Evolutionary conservation across 495 filamentous ascomycete species (phyloP), one percentile per base, ranked within the genome.

Genomic region (Stereocaulon alpinum): DNA sequence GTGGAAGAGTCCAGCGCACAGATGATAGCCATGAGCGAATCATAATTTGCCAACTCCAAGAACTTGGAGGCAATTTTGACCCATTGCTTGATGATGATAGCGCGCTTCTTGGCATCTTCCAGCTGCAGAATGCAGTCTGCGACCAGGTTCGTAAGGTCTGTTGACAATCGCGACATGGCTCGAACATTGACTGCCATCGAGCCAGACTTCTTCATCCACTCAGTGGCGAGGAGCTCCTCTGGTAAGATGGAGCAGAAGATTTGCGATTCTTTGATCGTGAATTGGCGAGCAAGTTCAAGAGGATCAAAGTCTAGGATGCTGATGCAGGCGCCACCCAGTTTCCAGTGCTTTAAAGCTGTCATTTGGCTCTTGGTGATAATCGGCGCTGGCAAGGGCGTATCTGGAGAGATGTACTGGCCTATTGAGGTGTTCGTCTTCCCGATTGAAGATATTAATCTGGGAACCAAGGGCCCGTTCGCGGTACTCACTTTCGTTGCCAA

Each of bases 61-160:
- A 90, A 96, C 61, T 86, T 87, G 67, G 86, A 83, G 2, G 89
- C 87, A 61, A 97, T 87, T 76, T 99, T 99, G 56, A 95, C 88
- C 94, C 94, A 99, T 65, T 96, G 91, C 76, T 99, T 97, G 76
- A 99, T 93, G 48, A 90, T 84, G 2, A 77, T 69, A 3, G 94
- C 93, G 40, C 94, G 83, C 74, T 89, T 94, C 77, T 96, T 97
- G 14, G 84, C 83, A 71, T 97, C 94, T 52, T 89, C 81, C 30
- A 86, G 77, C 55, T 86, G 82, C 15, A 99, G 81, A 63, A 97
- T 95, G 2, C 87, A 95, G 69, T 97, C 94, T n/a, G 89, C 89
- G 22, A 99, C 94, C 24, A 97, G 77, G 68, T 95, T 91, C 11
- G 91, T 87, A 29, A 97, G 75, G 58, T 96, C 90, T 0, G 88